Evolutionary conservation across 805 yeast genomes (phyloP), one percentile per base, ranked within the genome.

Genomic region (Candida saitoana): DNA sequence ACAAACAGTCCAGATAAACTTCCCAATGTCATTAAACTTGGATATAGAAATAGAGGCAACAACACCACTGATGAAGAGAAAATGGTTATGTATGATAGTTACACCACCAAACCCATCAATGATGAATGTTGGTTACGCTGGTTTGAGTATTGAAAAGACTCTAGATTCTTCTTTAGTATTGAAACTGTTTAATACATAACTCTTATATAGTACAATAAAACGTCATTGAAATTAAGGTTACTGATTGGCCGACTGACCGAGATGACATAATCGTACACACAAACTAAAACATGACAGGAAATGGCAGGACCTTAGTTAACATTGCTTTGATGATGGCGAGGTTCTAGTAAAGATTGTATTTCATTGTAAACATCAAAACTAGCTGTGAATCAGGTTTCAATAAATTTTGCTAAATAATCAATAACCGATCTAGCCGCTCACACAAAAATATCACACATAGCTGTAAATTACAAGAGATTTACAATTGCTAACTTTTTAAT

Each of bases 61-160:
- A 49, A 52, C 32, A 38, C 27, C 8, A 60, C 65, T 4, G 79
- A 74, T 44, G 72, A 68, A 24, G 72, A 71, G 27, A 60, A 66
- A 55, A 78, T 78, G 83, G 59, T 65, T 14, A 76, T 77, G 80
- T 69, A 69, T n/a, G 83, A 78, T 48, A 58, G 74, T 31, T 78
- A 77, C 48, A 76, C 82, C 7, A 73, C 74, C 6, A 60, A 79
- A 41, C 82, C 82, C 1, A 44, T 63, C 32, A 62, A 63, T 44
- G 79, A 78, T 47, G 79, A 75, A 49, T 74, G 79, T 43, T 73
- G 79, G 77, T 51, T 78, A 41, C 64, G 58, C 41, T 73, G 68
- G 69, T 52, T 50, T 39, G 44, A 36, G 46, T 40, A 47, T 35
- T 34, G 18, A 17, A 18, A 15, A 33, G 11, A 22, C n/a, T n/a